phyloP scores from a whole-genome alignment of 2,329 filamentous ascomycete genomes.

The Aspergillus aculeatinus region DNA sequence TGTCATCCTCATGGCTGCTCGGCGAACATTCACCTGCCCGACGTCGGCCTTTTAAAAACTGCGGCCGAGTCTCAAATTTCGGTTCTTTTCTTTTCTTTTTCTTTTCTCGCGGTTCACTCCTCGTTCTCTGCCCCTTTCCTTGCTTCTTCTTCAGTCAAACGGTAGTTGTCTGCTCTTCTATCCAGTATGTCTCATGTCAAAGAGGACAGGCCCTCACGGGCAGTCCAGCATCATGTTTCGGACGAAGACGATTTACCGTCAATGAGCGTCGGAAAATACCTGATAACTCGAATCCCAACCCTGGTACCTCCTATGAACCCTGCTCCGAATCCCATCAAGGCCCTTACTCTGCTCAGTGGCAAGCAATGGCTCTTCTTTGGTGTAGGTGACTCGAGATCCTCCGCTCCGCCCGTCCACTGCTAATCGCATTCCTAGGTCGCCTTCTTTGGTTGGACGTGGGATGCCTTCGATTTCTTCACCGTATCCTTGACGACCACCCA shows the following conservation, averaged over 20 bases:
- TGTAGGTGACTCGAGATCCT: conserved; percentile 22
- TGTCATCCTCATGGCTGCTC: not conserved
- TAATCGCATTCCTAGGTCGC: conserved; percentile 30
- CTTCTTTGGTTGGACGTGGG: conserved; percentile 54
- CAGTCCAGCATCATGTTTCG: not conserved
- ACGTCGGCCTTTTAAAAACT: not conserved
- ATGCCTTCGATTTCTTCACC: conserved; percentile 63
- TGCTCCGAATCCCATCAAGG: conserved; percentile 54
- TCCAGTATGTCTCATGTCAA: conserved; percentile 1
- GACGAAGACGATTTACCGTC: conserved; percentile 17
- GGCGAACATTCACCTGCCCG: not conserved
- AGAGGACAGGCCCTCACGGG: not conserved
- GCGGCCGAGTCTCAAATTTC: not conserved
- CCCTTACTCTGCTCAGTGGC: conserved; percentile 51
- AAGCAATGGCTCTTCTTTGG: conserved; percentile 62
- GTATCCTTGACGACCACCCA: conserved; percentile 57
- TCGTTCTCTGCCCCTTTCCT: not conserved
- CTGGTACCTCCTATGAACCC: conserved; percentile 57
- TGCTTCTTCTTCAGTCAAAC: not conserved
- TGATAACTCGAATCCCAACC: conserved; percentile 54
- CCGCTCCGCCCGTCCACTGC: not conserved
- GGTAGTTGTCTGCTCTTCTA: not conserved
- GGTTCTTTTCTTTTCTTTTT: not conserved
- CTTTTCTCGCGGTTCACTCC: not conserved
- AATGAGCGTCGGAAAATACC: conserved; percentile 46